A percentile compares a stretch with the other conserved stretches of the same genome.
phyloP scores from a whole-genome alignment of 106 monocot genomes.

The Apostasia ramifera region DNA sequence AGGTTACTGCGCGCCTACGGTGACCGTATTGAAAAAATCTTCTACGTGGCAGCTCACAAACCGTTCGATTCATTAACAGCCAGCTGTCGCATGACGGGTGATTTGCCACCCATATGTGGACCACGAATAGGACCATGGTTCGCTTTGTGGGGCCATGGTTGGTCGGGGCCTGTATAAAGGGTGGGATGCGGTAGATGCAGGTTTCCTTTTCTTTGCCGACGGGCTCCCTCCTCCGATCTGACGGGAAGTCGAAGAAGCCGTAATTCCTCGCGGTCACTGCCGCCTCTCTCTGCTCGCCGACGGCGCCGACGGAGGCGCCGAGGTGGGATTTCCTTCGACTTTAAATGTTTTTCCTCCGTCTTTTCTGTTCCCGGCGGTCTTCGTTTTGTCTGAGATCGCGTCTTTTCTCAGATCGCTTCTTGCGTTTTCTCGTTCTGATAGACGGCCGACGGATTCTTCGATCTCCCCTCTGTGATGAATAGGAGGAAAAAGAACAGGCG shows the following conservation, averaged over 20 bases:
- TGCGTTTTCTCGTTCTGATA: background rate
- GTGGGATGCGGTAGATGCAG: background rate
- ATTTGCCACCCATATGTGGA: background rate
- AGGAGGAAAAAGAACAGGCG: constrained; percentile 5
- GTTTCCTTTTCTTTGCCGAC: background rate
- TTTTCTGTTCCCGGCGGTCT: background rate
- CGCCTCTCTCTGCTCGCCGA: background rate
- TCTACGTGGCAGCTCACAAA: no score
- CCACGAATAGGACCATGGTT: background rate
- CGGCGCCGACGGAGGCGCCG: background rate
- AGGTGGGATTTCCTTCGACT: background rate
- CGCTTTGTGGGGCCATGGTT: background rate
- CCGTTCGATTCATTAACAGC: no score
- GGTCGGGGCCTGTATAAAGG: background rate
- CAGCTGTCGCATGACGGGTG: background rate
- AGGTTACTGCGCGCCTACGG: no score
- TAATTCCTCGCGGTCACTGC: no score
- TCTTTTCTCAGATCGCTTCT: background rate
- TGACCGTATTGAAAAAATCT: no score
- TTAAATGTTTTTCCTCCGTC: background rate
- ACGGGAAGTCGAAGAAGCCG: no score
- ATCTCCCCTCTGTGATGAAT: background rate
- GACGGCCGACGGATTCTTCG: background rate
- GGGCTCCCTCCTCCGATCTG: background rate
- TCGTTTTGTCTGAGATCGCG: background rate